Conservation (phyloP, 495 filamentous ascomycete species). For the Tuber umbilicatum region DNA sequence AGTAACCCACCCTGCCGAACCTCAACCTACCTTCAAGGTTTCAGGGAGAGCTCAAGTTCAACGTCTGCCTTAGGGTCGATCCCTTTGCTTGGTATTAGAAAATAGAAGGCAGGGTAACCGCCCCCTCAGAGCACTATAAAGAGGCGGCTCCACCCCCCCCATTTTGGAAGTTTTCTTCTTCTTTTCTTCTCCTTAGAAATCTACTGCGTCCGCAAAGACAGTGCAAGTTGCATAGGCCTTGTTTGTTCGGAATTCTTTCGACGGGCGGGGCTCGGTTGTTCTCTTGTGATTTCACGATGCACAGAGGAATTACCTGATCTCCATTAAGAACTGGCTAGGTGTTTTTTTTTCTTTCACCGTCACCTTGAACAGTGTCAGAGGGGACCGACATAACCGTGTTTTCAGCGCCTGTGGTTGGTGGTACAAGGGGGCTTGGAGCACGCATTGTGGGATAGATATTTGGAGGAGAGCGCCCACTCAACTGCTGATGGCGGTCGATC, state of each 20-base stretch:
- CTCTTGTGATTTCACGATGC: slow-evolving; percentile 35
- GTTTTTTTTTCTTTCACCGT: slow-evolving; percentile 14
- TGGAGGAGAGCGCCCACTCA: neutral
- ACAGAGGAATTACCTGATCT: slow-evolving; percentile 29
- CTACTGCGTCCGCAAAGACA: slow-evolving; percentile 24
- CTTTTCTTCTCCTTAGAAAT: slow-evolving; percentile 9
- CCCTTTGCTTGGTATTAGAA: neutral
- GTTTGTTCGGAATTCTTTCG: slow-evolving; percentile 27
- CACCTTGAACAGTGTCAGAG: slow-evolving; percentile 38
- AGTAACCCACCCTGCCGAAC: neutral
- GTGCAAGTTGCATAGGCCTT: slow-evolving; percentile 18
- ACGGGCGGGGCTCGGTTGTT: slow-evolving; percentile 23
- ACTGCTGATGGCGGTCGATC: neutral
- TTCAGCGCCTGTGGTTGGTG: neutral
- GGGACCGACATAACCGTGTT: slow-evolving; percentile 19
- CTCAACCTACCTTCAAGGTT: neutral
- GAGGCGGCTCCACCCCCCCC: neutral
- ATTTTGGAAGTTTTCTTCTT: neutral
- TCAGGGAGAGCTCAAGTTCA: neutral
- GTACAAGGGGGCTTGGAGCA: neutral
- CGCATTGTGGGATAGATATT: neutral
- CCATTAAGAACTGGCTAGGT: slow-evolving; percentile 39
- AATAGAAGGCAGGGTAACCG: slow-evolving; percentile 18
- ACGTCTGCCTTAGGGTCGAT: neutral
- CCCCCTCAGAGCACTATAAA: neutral